Evolutionary conservation across 768 basidiomycete species (phyloP), one percentile per base, ranked within the genome.

Genomic region (Hygrophorus pudorinus): DNA sequence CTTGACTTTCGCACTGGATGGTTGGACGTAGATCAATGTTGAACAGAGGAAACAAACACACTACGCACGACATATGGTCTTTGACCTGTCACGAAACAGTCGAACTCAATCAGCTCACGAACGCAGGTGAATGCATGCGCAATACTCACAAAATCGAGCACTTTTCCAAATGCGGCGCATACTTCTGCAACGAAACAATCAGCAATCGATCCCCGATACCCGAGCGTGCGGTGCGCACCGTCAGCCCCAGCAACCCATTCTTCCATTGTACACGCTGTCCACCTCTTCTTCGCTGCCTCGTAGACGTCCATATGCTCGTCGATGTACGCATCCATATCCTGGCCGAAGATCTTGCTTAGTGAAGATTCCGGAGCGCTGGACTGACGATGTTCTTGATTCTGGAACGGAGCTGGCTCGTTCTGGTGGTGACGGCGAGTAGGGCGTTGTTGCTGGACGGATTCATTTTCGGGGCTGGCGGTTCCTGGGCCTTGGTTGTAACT

Each of bases 241-340:
- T 75, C 65, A 1, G 70, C 72, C 4, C 77, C 79, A 18, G 69
- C 62, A 4, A 63, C 54, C 79, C 79, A 79, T 41, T 79, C 76
- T 11, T 72, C 70, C 45, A 67, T 57, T 0, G 66, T 63, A 45
- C 74, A 75, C 5, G 67, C 62, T 11, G 63, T 63, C 76, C 77
- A 81, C 48, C 64, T 70, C 46, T 63, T 62, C 21, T 63, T 56
- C 20, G 65, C 53, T 9, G 59, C 59, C 30, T 73, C 71, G 47
- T 79, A 78, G 20, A 57, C 56, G 0, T 71, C 68, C 27, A 62
- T 52, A 46, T 70, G 58, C 8, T 61, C 57, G 16, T 63, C 67
- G 14, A 71, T 53, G 48, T 67, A 72, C 0, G 50, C 52, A 41
- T 75, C 68, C 1, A 67, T 59, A 44, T 75, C 71, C 27, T 59